Base-by-base conservation (phyloP, 176 grass and related monocot genomes). In the Metroxylon sagu region DNA sequence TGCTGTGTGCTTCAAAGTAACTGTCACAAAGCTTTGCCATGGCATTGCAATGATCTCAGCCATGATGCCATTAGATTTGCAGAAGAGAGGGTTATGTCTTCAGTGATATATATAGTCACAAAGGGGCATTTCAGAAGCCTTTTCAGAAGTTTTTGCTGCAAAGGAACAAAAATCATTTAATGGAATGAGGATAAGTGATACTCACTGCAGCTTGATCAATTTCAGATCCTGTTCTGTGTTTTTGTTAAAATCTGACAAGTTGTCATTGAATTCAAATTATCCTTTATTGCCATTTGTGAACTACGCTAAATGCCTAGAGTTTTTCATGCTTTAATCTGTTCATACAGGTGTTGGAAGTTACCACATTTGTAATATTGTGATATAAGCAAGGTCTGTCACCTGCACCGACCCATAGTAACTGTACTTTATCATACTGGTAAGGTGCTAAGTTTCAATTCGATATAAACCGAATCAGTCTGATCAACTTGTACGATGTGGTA, bases 11-110 rank as follows among this genome's bases (percentile, higher is more conserved):
- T 62, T 59, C 56, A 60, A 15, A 53, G 18, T 69, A 80, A 64
- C 48, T 53, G 26, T 27, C 50, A 57, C 52, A 68, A 57, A 49
- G 16, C 64, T 35, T 64, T 67, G 64, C 54, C 30, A 53, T 78
- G 70, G 79, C 48, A 78, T 5, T 73, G 71, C 52, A 70, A 87
- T 77, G 79, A 87, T 82, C 64, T 87, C 19, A 75, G 69, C 62
- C 75, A 56, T 58, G 74, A 87, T 79, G 78, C 74, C 29, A 78
- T 78, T 55, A 72, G 55, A 26, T 69, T 87, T 66, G 79, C 84
- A 4, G 79, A 87, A 26, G 79, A 82, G 57, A 74, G 74, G 19
- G 59, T 78, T 19, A 78, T 60, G 64, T 71, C 74, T 53, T 50
- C 48, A 53, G 60, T 57, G 16, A 73, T 87, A 27, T 87, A 82